Percentiles rank a stretch among this genome's conserved stretches.
Evolutionary conservation across 2,329 filamentous ascomycete genomes (phyloP).

Genomic region (Penicillium sp.): DNA sequence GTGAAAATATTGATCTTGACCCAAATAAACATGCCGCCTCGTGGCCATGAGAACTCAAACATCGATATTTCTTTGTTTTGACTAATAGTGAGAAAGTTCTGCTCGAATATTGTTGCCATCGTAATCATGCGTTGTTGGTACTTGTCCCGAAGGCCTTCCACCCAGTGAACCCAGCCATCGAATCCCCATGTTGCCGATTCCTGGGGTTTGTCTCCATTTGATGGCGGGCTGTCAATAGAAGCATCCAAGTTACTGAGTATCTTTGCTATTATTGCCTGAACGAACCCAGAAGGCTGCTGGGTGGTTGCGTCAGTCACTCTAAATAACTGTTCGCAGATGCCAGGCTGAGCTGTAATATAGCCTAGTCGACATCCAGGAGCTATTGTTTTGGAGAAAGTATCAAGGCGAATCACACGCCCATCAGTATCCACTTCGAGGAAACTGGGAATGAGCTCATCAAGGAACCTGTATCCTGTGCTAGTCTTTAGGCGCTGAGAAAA

Average conservation of each 20-base stretch:
- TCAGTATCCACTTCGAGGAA: constrained; percentile 78
- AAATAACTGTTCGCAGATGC: constrained; percentile 70
- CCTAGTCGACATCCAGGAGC: constrained; percentile 86
- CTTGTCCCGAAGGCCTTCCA: neutral
- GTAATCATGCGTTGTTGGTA: neutral
- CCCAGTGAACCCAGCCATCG: neutral
- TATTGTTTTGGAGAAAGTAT: constrained; percentile 92
- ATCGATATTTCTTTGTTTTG: neutral
- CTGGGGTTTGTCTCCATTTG: too few species aligned
- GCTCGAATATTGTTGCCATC: neutral
- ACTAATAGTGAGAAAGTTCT: neutral
- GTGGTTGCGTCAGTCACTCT: constrained; percentile 73
- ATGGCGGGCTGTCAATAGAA: too few species aligned
- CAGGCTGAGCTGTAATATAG: constrained; percentile 84
- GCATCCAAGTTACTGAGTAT: constrained; percentile 61
- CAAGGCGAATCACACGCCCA: constrained; percentile 81
- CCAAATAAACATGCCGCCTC: neutral
- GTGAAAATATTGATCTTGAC: neutral
- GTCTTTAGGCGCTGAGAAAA: neutral
- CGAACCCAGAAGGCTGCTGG: constrained; percentile 83
- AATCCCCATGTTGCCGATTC: neutral
- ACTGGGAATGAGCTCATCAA: constrained; percentile 78
- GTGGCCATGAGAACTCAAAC: neutral
- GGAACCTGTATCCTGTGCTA: constrained; percentile 54
- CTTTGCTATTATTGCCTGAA: constrained; percentile 81